Evolutionary conservation across 2,329 filamentous ascomycete species (phyloP).

Genomic region (Pseudogymnoascus sp.): DNA sequence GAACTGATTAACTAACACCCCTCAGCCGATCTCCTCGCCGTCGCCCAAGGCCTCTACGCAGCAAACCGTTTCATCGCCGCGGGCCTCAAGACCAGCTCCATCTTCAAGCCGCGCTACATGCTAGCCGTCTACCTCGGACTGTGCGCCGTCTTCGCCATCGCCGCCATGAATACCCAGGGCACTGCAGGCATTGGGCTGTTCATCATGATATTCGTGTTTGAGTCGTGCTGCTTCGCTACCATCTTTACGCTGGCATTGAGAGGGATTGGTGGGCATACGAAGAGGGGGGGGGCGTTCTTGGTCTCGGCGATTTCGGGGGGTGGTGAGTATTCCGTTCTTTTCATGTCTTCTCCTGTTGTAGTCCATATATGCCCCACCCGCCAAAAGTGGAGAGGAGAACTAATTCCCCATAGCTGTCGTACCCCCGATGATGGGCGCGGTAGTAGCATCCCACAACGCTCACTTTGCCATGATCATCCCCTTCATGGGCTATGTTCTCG

Average conservation of each 20-base stretch:
- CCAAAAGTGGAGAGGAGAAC: background rate
- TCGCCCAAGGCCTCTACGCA: constrained; percentile 66
- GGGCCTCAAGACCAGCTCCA: constrained; percentile 56
- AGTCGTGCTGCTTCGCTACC: constrained; percentile 44
- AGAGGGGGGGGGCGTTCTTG: constrained; percentile 40
- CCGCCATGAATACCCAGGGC: constrained; percentile 38
- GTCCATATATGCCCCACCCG: background rate
- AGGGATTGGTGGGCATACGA: constrained; percentile 42
- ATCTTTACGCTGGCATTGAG: constrained; percentile 45
- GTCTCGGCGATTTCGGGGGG: constrained; percentile 41
- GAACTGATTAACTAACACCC: constrained; percentile 34
- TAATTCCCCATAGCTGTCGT: constrained; percentile 39
- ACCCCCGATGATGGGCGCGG: constrained; percentile 59
- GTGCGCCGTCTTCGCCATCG: constrained; percentile 38
- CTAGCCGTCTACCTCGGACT: constrained; percentile 53
- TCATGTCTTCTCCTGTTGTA: background rate
- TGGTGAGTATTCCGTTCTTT: constrained; percentile 24
- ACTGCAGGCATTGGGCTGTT: constrained; percentile 43
- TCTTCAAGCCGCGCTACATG: constrained; percentile 50
- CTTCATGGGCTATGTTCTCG: constrained; percentile 16
- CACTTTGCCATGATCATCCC: background rate
- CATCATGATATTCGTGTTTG: constrained; percentile 43
- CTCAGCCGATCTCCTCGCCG: constrained; percentile 51
- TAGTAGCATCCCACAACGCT: constrained; percentile 43
- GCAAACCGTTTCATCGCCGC: constrained; percentile 63